Base-by-base conservation (phyloP, 306 rosid species). In the Delonix regia region DNA sequence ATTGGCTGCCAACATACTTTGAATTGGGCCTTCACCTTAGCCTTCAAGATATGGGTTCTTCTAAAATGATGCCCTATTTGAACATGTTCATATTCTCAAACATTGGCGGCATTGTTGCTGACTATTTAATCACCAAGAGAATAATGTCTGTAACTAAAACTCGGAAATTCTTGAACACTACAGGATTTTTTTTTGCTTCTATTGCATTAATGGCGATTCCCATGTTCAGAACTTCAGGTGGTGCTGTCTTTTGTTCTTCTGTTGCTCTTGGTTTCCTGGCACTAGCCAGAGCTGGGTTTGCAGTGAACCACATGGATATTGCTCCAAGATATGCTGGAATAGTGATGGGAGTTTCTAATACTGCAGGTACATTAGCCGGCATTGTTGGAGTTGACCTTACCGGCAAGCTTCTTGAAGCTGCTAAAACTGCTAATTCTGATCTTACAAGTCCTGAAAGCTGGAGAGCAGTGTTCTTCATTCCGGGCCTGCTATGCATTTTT, bases 31-130 rank as follows among this genome's bases (percentile, higher is more conserved):
- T 96, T 78, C 85, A 90, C 83, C 92, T 96, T 78, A 93, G 99
- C 85, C 90, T 93, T n/a, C 98, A 93, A 24, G 99, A 96, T n/a
- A 93, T 96, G 99, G 99, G 99, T n/a, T 91, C 97, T 65, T 93
- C 98, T 11, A 96, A 93, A 64, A 96, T 96, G 98, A 44, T 93
- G 94, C 99, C 99, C 22, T 96, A 93, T 86, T 83, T 93, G 22
- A 96, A 96, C 86, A 96, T 96, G 99, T 93, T 96, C 80, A 14
- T 96, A 21, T 96, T 96, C 84, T 93, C 99, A 11, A 96, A 96
- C 80, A 91, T 96, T 24, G 99, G 99, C 0, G 99, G 99, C 28
- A 89, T 91, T 63, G 85, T 89, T 10, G 99, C 98, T 0, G 99
- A 96, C 51, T 86, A 93, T 72, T 83, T 96, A 25, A 91, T 96